phyloP scores from a whole-genome alignment of 257 asterid genomes.

The Solanum appendiculatum region DNA sequence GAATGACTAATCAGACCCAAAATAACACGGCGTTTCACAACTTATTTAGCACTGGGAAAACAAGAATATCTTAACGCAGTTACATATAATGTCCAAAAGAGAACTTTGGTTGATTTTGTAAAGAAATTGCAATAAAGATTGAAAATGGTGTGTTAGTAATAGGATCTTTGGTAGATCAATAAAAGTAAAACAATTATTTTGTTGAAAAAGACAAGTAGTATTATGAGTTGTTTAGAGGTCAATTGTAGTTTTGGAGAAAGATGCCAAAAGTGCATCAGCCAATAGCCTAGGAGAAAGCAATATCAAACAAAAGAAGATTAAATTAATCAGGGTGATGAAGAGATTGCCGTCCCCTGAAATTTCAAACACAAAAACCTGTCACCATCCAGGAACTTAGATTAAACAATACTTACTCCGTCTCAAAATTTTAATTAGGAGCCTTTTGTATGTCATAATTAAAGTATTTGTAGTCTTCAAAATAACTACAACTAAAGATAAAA shows the following conservation, averaged over 20 bases:
- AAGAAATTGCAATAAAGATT: neutral
- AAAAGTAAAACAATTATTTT: neutral
- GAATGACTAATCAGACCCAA: too few species aligned
- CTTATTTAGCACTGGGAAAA: neutral
- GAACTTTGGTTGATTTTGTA: neutral
- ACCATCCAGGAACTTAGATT: neutral
- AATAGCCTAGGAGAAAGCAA: neutral
- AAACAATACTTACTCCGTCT: neutral
- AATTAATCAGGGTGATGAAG: neutral
- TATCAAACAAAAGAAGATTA: neutral
- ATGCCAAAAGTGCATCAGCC: neutral
- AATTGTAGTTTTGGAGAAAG: neutral
- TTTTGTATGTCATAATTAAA: neutral
- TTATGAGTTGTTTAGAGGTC: neutral
- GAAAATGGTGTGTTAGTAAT: neutral
- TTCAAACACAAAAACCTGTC: constrained; percentile 23
- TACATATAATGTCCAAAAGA: neutral
- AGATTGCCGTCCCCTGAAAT: constrained; percentile 52
- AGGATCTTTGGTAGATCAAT: neutral
- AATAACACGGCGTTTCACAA: too few species aligned
- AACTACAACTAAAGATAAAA: neutral
- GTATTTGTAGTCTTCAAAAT: too few species aligned
- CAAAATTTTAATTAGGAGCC: neutral
- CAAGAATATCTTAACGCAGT: neutral
- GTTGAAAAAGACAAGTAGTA: neutral